Base-by-base conservation (phyloP, 768 basidiomycete species). In the Cystobasidiopsis lactophilus region DNA sequence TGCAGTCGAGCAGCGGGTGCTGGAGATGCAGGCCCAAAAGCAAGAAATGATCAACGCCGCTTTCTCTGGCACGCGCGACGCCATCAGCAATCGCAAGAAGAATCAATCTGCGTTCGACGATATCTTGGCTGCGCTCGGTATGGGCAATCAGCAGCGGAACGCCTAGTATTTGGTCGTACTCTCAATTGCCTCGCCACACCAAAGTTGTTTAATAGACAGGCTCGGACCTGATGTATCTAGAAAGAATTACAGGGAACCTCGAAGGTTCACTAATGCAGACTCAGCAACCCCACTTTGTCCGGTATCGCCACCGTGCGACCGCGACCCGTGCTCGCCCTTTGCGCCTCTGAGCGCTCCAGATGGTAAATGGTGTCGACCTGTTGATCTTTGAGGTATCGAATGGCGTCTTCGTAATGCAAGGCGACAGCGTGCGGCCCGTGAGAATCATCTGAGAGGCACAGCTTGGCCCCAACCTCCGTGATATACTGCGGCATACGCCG, bases 381-480 rank as follows among this genome's bases (percentile, higher is more conserved):
- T n/a, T 74, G 63, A 2, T 68, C 68, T 43, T 69, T 67, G 27
- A 86, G 69, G 66, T 95, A 96, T 11, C 71, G 70, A 44, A 69
- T 70, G 56, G 81, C 66, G 19, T 73, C 71, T 51, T 69, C 62
- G 60, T 95, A 98, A 66, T 95, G 85, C 53, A 85, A 70, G 0
- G 86, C 88, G 51, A 96, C 86, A 9, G 77, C 77, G 29, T 77
- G 75, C 2, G 85, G 81, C 0, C 85, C 86, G 62, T 98, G 93
- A 50, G 88, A 89, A 68, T 96, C 93, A 64, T 96, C 93, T 4
- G 91, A 96, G 26, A 98, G 72, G 19, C 79, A 75, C 57, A 93
- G 76, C 23, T 76, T 75, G 2, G 89, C 93, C 10, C 73, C 75
- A 45, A 72, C 66, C 40, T 71, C 63, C n/a, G 76, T 59, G 52